phyloP scores from a whole-genome alignment of 345 rosid genomes.

The Stellera chamaejasme region DNA sequence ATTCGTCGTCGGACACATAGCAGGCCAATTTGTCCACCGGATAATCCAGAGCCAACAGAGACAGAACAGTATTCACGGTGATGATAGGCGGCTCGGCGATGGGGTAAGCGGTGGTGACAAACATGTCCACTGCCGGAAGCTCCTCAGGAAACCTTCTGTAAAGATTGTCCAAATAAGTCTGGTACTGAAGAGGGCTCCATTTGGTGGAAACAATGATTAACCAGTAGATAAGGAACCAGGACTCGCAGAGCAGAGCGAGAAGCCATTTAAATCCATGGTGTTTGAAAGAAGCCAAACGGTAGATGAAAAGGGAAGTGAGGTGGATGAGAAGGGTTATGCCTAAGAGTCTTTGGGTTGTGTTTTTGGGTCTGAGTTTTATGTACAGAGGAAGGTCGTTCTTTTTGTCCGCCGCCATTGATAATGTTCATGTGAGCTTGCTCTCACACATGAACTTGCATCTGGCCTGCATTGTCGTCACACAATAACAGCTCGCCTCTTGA shows the following conservation, averaged over 20 bases:
- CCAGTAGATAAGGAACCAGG: no score
- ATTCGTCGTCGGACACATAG: no score
- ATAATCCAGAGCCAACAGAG: slow-evolving; percentile 11
- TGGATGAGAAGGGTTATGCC: no score
- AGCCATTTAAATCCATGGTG: slow-evolving; percentile 15
- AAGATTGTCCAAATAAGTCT: not conserved
- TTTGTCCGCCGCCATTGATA: no score
- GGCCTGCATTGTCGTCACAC: no score
- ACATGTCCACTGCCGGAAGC: slow-evolving; percentile 20
- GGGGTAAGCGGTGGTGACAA: slow-evolving; percentile 22
- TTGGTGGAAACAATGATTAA: no score
- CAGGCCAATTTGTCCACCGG: no score
- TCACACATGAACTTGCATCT: no score
- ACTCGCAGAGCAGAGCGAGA: no score
- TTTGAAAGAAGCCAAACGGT: slow-evolving; percentile 26
- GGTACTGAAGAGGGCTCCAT: no score
- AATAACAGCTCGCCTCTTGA: no score
- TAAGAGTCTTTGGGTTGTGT: slow-evolving; percentile 19
- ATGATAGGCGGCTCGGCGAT: slow-evolving; percentile 19
- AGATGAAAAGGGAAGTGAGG: slow-evolving; percentile 24
- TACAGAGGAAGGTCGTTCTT: slow-evolving; percentile 26
- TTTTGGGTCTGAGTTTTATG: slow-evolving; percentile 19
- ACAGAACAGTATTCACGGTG: slow-evolving; percentile 26
- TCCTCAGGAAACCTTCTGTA: slow-evolving; percentile 2
- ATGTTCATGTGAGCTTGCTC: no score